These are phyloP conservation scores for Lactarius pseudohatsudake DNA, from an alignment of 768 basidiomycete species.

Conservation along the genomic window DNA sequence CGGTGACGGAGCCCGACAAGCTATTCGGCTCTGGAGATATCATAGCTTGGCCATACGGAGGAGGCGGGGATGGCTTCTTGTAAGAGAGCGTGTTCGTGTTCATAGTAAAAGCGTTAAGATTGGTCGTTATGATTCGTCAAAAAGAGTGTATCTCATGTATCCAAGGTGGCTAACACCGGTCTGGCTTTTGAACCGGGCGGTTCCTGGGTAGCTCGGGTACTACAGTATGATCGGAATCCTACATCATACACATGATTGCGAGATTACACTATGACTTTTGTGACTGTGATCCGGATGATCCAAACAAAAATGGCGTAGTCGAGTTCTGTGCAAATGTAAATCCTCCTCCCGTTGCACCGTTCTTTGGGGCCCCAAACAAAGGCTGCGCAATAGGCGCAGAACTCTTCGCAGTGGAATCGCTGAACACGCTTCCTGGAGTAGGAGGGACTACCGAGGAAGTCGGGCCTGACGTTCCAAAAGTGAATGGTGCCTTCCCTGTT, in stretches of 20 bases:
- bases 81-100: background rate
- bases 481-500: slow-evolving; percentile 14
- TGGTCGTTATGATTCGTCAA: background rate
- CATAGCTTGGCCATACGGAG: slow-evolving; percentile 14
- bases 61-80: slow-evolving; percentile 18
- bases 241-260: background rate
- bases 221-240: background rate
- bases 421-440: slow-evolving; percentile 25
- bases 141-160: background rate
- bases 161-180: background rate
- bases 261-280: slow-evolving; percentile 20
- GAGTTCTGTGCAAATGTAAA: slow-evolving; percentile 15
- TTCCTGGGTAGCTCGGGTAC: background rate
- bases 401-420: slow-evolving; percentile 14
- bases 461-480: slow-evolving; percentile 4
- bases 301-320: slow-evolving; percentile 14
- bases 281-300: slow-evolving; percentile 15
- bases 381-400: slow-evolving; percentile 14
- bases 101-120: background rate
- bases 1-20: slow-evolving; percentile 34
- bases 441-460: slow-evolving; percentile 16
- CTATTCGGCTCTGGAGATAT: slow-evolving; percentile 9
- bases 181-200: slow-evolving; percentile 11
- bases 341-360: background rate
- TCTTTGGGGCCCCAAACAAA: slow-evolving; percentile 17